These are phyloP conservation scores for Colletotrichum limetticola DNA, from an alignment of 2,329 filamentous ascomycete species.

Conservation along the genomic window DNA sequence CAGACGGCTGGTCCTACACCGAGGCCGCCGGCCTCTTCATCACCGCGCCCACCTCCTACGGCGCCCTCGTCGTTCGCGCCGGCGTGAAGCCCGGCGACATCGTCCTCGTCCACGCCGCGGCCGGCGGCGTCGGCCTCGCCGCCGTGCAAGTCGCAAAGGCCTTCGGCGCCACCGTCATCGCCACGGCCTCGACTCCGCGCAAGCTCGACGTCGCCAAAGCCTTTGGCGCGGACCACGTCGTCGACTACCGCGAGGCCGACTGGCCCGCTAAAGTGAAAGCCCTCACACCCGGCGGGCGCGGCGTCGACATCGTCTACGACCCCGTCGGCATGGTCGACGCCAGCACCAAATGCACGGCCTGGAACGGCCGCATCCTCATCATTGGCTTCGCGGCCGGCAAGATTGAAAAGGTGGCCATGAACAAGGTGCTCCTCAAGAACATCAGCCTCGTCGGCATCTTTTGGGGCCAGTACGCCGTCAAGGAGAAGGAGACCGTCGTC, in stretches of 20 bases:
- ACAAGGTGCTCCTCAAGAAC: slow-evolving; percentile 93
- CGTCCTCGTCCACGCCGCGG: slow-evolving; percentile 91
- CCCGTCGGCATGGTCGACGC: slow-evolving; percentile 90
- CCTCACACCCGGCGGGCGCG: slow-evolving; percentile 75
- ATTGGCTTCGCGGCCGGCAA: slow-evolving; percentile 76
- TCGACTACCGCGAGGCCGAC: slow-evolving; percentile 77
- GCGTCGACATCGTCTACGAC: slow-evolving; percentile 95
- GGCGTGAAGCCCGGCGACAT: slow-evolving; percentile 82
- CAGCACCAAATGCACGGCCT: slow-evolving; percentile 90
- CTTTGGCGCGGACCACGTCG: slow-evolving; percentile 86
- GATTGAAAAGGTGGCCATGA: slow-evolving; percentile 93
- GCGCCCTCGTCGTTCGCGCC: slow-evolving; percentile 81
- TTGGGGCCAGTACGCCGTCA: slow-evolving; percentile 85
- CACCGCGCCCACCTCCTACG: slow-evolving; percentile 91
- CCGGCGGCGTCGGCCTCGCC: slow-evolving; percentile 89
- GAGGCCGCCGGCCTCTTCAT: slow-evolving; percentile 92
- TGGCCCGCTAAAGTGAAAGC: slow-evolving; percentile 79
- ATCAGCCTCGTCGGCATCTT: slow-evolving; percentile 89
- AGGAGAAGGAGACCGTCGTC: slow-evolving; percentile 76
- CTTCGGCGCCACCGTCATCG: slow-evolving; percentile 90
- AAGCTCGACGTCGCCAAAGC: slow-evolving; percentile 83
- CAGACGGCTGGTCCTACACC: slow-evolving; percentile 82
- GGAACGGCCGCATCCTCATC: slow-evolving; percentile 89
- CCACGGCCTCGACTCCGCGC: slow-evolving; percentile 82
- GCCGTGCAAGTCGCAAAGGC: slow-evolving; percentile 96